Percentiles rank a stretch among this genome's conserved stretches.
Evolutionary conservation across 345 rosid species (phyloP).

Genomic region (Firmiana major): DNA sequence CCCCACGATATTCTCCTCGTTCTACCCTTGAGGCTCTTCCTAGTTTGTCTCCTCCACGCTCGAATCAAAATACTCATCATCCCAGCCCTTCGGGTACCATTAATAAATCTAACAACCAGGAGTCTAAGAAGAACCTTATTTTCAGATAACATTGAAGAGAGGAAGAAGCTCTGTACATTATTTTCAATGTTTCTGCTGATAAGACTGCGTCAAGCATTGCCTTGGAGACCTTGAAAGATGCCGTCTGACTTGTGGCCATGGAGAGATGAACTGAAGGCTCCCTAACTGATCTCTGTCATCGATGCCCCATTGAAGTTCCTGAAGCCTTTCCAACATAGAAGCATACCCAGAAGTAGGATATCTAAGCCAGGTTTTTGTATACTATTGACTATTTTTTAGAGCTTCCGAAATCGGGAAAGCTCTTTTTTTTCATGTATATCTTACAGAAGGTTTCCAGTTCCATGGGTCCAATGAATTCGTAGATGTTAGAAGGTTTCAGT

Average conservation of each 20-base stretch:
- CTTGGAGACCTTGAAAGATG: neutral
- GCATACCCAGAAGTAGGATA: conserved; percentile 4
- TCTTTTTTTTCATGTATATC: conserved; percentile 20
- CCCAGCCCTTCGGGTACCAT: conserved; percentile 16
- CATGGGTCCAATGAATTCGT: conserved; percentile 3
- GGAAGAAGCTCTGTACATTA: conserved; percentile 14
- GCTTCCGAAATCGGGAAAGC: conserved; percentile 24
- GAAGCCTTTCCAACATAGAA: conserved; percentile 3
- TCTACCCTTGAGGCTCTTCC: conserved; percentile 54
- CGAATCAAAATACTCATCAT: conserved; percentile 12
- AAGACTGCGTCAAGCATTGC: neutral
- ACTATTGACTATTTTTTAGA: conserved; percentile 15
- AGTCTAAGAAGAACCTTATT: conserved; percentile 3
- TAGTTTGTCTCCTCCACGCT: conserved; percentile 31
- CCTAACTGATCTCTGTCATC: neutral
- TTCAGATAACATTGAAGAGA: conserved; percentile 1
- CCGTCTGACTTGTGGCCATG: neutral
- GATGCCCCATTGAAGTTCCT: conserved; percentile 3
- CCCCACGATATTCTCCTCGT: conserved; percentile 41
- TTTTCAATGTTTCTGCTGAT: conserved; percentile 2
- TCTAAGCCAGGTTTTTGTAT: conserved; percentile 33
- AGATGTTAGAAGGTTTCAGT: conserved; percentile 13
- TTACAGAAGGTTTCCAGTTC: neutral
- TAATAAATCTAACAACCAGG: neutral
- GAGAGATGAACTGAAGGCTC: conserved; percentile 6